phyloP scores from a whole-genome alignment of 202 grass and related monocot species.

The Tripidium arundinaceum region DNA sequence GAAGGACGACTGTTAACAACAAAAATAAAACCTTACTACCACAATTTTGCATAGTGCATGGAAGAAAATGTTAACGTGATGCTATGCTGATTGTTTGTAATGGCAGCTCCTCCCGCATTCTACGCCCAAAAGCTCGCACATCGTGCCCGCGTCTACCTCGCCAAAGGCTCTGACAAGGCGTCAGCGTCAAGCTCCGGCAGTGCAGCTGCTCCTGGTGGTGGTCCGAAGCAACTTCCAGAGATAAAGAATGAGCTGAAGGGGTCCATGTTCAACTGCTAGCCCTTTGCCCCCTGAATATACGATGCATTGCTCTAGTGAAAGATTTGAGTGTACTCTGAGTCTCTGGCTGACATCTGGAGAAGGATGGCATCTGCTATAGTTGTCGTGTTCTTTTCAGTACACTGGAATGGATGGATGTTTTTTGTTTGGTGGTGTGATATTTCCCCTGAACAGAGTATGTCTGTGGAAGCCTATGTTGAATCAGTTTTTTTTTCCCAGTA shows the following conservation, averaged over 20 bases:
- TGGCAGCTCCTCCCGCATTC: background rate
- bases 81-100: background rate
- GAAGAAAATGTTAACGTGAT: background rate
- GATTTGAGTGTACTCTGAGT: background rate
- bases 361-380: background rate
- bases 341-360: background rate
- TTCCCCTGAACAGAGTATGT: background rate
- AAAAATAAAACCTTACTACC: background rate
- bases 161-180: background rate
- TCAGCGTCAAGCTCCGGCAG: background rate
- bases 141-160: background rate
- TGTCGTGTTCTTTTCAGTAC: background rate
- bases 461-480: background rate
- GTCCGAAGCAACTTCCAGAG: background rate
- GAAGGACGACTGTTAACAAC: background rate
- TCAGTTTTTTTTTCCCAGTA: background rate
- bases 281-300: background rate
- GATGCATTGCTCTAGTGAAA: background rate
- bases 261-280: constrained; percentile 18
- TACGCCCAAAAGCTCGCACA: background rate
- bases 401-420: background rate
- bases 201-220: background rate
- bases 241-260: constrained; percentile 3
- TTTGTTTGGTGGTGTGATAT: background rate
- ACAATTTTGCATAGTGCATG: background rate